Evolutionary conservation across 352 stramenopile genomes (phyloP).

Genomic region (Globisporangium alternatum): DNA sequence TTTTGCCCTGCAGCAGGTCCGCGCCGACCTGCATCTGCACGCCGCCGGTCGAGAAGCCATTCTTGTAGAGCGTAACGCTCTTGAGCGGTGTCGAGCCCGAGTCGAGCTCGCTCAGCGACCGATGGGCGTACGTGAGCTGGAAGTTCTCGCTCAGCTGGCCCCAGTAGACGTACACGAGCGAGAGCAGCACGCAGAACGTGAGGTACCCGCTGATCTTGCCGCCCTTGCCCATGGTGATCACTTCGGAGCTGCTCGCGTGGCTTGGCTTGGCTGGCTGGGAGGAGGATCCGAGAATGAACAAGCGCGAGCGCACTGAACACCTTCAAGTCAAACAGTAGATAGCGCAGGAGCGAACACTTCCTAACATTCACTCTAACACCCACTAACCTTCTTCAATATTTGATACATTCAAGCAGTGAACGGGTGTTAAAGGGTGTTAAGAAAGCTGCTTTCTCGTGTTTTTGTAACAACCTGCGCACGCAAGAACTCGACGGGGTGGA

Average conservation of each 20-base stretch:
- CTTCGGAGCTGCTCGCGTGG: background rate
- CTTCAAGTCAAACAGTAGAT: slow-evolving; percentile 10
- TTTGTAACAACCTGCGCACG: slow-evolving; percentile 1
- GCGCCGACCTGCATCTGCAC: slow-evolving; percentile 69
- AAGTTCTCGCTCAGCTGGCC: slow-evolving; percentile 56
- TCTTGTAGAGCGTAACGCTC: slow-evolving; percentile 74
- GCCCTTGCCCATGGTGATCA: slow-evolving; percentile 45
- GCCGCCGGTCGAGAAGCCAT: slow-evolving; percentile 73
- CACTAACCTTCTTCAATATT: background rate
- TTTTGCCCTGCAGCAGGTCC: slow-evolving; percentile 51
- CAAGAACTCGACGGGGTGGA: background rate
- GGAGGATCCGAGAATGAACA: slow-evolving; percentile 7
- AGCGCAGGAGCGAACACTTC: background rate
- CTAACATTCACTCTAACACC: background rate
- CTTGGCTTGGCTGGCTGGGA: background rate
- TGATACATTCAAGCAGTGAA: background rate
- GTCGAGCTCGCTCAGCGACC: slow-evolving; percentile 39
- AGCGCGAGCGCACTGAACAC: slow-evolving; percentile 6
- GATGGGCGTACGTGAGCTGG: slow-evolving; percentile 60
- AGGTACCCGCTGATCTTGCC: slow-evolving; percentile 37
- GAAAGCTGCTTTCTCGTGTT: background rate
- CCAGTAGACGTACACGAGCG: slow-evolving; percentile 53
- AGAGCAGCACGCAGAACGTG: slow-evolving; percentile 35
- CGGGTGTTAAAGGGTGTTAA: background rate
- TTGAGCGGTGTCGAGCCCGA: slow-evolving; percentile 36